Evolutionary conservation across 352 stramenopile species (phyloP).

Genomic region (Pythium aquatile): DNA sequence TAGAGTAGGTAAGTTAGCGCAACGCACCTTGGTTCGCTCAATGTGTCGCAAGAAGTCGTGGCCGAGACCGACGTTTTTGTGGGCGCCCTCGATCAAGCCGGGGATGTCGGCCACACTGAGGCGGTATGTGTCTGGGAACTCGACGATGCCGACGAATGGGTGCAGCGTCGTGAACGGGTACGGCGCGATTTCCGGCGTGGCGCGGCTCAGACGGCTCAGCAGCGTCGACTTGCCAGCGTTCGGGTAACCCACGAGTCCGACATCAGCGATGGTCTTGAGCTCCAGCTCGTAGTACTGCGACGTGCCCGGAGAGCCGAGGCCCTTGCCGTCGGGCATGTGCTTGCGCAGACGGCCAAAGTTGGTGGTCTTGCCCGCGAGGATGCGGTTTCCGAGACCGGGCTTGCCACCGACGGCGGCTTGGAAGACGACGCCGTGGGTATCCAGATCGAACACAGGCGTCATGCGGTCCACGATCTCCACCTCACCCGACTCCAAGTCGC

Average conservation of each 20-base stretch:
- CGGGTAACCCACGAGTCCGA: conserved; percentile 98
- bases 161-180: conserved; percentile 99
- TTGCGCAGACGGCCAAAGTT: conserved; percentile 80
- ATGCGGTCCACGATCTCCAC: conserved; percentile 82
- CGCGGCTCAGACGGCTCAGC: conserved; percentile 91
- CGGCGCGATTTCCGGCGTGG: conserved; percentile 93
- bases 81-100: conserved; percentile 89
- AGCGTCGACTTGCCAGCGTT: conserved; percentile 98
- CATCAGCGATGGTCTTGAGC: conserved; percentile 97
- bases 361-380: conserved; percentile 80
- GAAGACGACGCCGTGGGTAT: conserved; percentile 66
- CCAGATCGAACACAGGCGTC: conserved; percentile 74
- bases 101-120: conserved; percentile 90
- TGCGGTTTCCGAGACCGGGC: conserved; percentile 82
- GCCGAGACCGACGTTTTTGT: conserved; percentile 96
- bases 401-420: conserved; percentile 79
- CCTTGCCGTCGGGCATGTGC: conserved; percentile 82
- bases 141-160: conserved; percentile 94
- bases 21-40: conserved; percentile 93
- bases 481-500: conserved; percentile 70
- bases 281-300: conserved; percentile 96
- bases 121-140: conserved; percentile 93
- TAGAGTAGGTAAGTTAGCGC: too few relatives aligned
- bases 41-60: conserved; percentile 98
- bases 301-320: conserved; percentile 87